Evolutionary conservation across 2,329 filamentous ascomycete genomes (phyloP).

Genomic region (Scedosporium minutisporum): DNA sequence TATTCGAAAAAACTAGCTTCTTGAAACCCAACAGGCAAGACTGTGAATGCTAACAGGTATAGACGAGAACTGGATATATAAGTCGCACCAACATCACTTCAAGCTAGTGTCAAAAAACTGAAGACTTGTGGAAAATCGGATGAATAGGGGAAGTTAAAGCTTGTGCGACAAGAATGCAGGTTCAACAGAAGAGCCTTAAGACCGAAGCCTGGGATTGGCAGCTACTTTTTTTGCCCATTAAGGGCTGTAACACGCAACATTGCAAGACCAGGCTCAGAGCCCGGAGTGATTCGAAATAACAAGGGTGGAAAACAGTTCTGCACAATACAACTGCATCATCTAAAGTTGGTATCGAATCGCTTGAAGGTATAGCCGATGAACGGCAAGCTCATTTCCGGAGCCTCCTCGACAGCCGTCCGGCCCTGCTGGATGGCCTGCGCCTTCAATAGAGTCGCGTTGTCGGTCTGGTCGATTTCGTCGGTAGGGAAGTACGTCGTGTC

Average conservation of each 20-base stretch:
- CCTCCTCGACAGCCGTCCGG: slow-evolving; percentile 50
- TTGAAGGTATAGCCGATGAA: slow-evolving; percentile 68
- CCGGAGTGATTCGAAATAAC: background rate
- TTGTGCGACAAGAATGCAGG: background rate
- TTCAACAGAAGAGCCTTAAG: background rate
- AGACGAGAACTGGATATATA: background rate
- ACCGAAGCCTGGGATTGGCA: background rate
- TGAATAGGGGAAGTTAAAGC: background rate
- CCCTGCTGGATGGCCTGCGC: slow-evolving; percentile 69
- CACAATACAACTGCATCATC: slow-evolving; percentile 22
- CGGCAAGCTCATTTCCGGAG: slow-evolving; percentile 88
- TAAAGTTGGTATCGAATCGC: slow-evolving; percentile 72
- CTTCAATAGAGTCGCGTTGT: slow-evolving; percentile 78
- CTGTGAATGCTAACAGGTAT: background rate
- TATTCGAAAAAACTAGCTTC: background rate
- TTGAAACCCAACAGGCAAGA: background rate
- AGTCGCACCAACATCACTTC: background rate
- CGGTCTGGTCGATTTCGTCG: slow-evolving; percentile 95
- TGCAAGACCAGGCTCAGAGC: background rate
- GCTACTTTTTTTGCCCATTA: background rate
- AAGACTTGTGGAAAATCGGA: background rate
- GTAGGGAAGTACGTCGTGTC: slow-evolving; percentile 98
- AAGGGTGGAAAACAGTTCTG: background rate
- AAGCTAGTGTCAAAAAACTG: background rate
- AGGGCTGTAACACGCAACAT: background rate